Conservation (phyloP, 768 basidiomycete species). For the Heimioporus sp. region DNA sequence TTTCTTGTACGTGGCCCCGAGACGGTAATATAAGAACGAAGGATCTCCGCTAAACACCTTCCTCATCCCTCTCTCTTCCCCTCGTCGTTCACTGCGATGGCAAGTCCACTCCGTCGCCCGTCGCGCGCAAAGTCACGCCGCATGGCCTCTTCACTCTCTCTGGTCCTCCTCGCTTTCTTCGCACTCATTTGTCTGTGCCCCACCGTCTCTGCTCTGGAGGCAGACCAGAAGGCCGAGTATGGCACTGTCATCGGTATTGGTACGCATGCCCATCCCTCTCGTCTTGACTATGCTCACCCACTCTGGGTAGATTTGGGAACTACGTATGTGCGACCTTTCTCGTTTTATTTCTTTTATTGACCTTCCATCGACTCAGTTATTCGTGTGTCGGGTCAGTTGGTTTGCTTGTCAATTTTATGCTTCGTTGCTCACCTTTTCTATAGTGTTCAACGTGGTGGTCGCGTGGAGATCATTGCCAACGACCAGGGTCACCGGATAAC, state of each 20-base stretch:
- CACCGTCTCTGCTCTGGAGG: slow-evolving; percentile 60
- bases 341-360: not conserved
- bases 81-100: slow-evolving; percentile 27
- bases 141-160: slow-evolving; percentile 55
- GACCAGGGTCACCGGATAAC: slow-evolving; percentile 90
- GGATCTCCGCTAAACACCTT: slow-evolving; percentile 1
- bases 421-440: not conserved
- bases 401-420: not conserved
- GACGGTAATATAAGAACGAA: slow-evolving; percentile 15
- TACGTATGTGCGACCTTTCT: slow-evolving; percentile 48
- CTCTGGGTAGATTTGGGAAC: slow-evolving; percentile 77
- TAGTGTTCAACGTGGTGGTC: slow-evolving; percentile 82
- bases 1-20: slow-evolving; percentile 27
- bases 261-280: slow-evolving; percentile 33
- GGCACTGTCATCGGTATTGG: slow-evolving; percentile 94
- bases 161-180: slow-evolving; percentile 59
- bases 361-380: slow-evolving; percentile 52
- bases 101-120: slow-evolving; percentile 37
- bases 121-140: slow-evolving; percentile 59
- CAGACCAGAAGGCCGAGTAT: slow-evolving; percentile 59
- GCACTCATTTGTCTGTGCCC: slow-evolving; percentile 75
- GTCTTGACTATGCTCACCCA: not conserved
- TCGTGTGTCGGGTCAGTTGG: slow-evolving; percentile 88
- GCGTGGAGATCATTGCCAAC: slow-evolving; percentile 88
- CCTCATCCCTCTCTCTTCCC: slow-evolving; percentile 4